Evolutionary conservation across 2,329 filamentous ascomycete genomes (phyloP), one percentile per base, ranked within the genome.

Genomic region (Penicillium verrucosum): DNA sequence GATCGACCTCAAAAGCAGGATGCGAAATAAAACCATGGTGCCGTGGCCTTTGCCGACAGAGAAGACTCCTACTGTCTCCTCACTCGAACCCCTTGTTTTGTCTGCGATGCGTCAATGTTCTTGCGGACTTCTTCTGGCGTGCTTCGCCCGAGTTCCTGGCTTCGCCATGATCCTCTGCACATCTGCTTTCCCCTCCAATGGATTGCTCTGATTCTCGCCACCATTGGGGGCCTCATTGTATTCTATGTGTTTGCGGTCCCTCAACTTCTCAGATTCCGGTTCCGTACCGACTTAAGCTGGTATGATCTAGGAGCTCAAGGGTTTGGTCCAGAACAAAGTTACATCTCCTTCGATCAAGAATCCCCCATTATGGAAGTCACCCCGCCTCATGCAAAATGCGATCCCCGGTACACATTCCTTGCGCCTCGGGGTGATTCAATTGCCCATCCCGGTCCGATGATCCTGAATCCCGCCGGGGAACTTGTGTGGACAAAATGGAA

Each of bases 371-470:
- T 71, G 5, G 60, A 72, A 41, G 64, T 71, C 18, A 57, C 62
- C 0, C 62, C 68, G 7, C 51, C 57, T n/a, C 59, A 48, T 7
- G 57, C 65, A 16, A 58, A 66, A 63, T 72, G 70, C 52, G 68
- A 72, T 49, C 46, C 58, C 36, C 60, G 68, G 37, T 71, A 66
- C 40, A 71, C 66, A 0, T 70, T 73, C 40, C 42, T 73, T 7
- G 68, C 70, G 14, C 70, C 70, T 2, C 66, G 68, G 6, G 70
- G 70, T 1, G 70, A 71, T 53, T 70, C 69, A 3, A 59, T 72
- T 10, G 56, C 60, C 2, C 63, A 73, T 16, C 68, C 75, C 0
- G 74, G 75, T 2, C 76, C 77, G 0, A 73, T 77, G 48, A 77
- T 81, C 5, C 63, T 73, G 58, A 62, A 70, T 51, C 55, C 66